Evolutionary conservation across 305 asterid genomes (phyloP), one percentile per base, ranked within the genome.

Genomic region (Fraxinus floribunda): DNA sequence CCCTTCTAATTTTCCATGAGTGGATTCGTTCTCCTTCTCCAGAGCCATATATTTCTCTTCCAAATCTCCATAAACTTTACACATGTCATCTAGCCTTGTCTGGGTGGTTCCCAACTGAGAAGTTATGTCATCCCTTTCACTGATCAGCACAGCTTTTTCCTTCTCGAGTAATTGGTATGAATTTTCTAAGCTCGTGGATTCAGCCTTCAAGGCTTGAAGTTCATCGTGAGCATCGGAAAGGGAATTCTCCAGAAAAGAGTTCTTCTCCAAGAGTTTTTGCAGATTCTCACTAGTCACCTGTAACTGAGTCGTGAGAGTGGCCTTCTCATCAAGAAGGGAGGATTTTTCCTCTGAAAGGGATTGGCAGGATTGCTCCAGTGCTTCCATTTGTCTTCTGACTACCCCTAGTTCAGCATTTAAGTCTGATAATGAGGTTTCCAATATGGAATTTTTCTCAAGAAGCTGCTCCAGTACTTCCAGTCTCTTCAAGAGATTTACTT

Each of bases 401-500:
- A 92, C 94, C 81, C 93, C 97, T 34, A 97, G 78, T 82, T 95
- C 99, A 83, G 92, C 97, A 88, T 90, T 90, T 86, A 97, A 85
- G 87, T 94, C 97, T 6, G 97, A 88, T 34, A 97, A 86, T 13
- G 98, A 93, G 78, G 89, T 92, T 90, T 97, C 99, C 90, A 97
- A 79, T 68, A 97, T 83, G 35, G 94, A 84, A 82, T 93, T 95
- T 89, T 95, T 97, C 94, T 91, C 94, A 71, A 92, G 90, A 86
- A 97, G 98, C 89, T 93, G 96, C 66, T 90, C 98, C 44, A 96
- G 79, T 70, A 89, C 86, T 85, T 75, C 91, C 87, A 97, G 87
- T 87, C 92, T 93, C 86, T 83, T 87, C 87, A 97, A 84, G 73
- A 93, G 94, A 87, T 91, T 90, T 77, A 86, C 86, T 86, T 91